Conservation (phyloP, 176 grass and related monocot species). For the Chrysopogon serrulatus region DNA sequence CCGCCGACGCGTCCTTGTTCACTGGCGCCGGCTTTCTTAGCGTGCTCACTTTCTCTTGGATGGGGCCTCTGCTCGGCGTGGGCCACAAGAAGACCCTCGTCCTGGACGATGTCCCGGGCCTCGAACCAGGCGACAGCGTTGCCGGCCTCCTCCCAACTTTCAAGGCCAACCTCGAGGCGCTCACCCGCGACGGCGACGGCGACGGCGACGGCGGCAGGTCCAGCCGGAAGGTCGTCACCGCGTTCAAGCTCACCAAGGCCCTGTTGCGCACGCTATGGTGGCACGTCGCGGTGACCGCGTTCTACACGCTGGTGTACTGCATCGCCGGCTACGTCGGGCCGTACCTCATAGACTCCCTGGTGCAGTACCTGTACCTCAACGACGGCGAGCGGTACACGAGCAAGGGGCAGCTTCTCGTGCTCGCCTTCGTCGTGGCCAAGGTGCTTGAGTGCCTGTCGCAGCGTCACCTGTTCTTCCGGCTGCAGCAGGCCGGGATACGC, state of each 20-base stretch:
- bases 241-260: conserved; percentile 63
- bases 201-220: not conserved
- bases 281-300: conserved; percentile 55
- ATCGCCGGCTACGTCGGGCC: conserved; percentile 72
- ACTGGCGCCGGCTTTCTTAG: conserved; percentile 63
- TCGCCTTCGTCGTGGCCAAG: conserved; percentile 64
- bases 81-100: conserved; percentile 62
- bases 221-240: conserved; percentile 33
- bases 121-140: conserved; percentile 55
- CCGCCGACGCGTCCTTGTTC: conserved; percentile 34
- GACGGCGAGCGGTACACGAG: conserved; percentile 34
- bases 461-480: conserved; percentile 53
- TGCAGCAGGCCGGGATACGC: conserved; percentile 50
- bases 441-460: conserved; percentile 62
- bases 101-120: conserved; percentile 62
- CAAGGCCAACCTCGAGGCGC: conserved; percentile 51
- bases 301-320: conserved; percentile 58
- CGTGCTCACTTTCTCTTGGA: conserved; percentile 73
- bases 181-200: not conserved
- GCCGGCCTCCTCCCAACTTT: conserved; percentile 47
- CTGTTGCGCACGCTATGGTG: conserved; percentile 53
- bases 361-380: conserved; percentile 63
- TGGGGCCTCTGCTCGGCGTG: conserved; percentile 48
- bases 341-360: conserved; percentile 75
- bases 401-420: conserved; percentile 52